Evolutionary conservation across 176 grass and related monocot genomes (phyloP).

Genomic region (Oryza glaberrima): DNA sequence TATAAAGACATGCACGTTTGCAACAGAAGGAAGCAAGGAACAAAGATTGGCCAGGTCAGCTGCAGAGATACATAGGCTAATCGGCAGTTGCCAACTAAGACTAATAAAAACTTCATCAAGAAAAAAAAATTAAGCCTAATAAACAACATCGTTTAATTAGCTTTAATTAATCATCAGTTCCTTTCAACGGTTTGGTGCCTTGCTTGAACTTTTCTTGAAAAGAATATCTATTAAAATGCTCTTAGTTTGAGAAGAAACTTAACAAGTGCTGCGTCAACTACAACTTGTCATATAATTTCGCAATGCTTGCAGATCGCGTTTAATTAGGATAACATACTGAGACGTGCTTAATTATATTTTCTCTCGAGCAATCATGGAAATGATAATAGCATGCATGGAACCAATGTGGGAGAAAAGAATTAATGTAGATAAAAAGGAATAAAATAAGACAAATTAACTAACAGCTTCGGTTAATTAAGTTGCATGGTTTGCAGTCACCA

Average conservation of each 20-base stretch:
- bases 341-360: neutral
- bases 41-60: neutral
- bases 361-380: neutral
- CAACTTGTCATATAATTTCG: neutral
- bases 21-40: conserved; percentile 30
- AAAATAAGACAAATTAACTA: neutral
- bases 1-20: conserved; percentile 32
- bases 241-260: conserved; percentile 16
- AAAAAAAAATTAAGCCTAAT: neutral
- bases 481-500: neutral
- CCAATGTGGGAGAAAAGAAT: neutral
- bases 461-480: neutral
- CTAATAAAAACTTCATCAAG: conserved; percentile 6
- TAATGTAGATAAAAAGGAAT: neutral
- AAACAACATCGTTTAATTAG: neutral
- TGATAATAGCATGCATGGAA: neutral
- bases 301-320: neutral
- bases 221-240: neutral
- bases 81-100: neutral
- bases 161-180: neutral
- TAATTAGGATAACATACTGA: neutral
- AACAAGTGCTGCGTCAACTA: neutral
- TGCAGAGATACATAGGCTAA: neutral
- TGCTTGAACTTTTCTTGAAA: neutral
- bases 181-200: neutral